phyloP scores from a whole-genome alignment of 495 filamentous ascomycete genomes.

The Immersiella caudata region DNA sequence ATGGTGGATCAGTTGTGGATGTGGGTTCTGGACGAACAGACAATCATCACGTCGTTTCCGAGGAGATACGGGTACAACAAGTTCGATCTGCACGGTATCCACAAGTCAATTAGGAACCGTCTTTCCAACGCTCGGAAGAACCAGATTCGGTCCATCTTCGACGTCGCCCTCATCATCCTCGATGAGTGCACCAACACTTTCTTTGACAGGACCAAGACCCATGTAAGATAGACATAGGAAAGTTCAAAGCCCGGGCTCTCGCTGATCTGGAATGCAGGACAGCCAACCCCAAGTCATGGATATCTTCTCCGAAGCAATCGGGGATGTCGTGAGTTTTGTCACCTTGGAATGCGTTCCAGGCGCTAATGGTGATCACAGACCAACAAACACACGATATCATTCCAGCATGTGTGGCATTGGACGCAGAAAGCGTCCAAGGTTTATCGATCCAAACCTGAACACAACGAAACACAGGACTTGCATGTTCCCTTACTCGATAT shows the following conservation, averaged over 20 bases:
- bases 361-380: conserved; percentile 38
- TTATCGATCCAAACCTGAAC: conserved; percentile 34
- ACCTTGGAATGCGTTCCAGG: conserved; percentile 24
- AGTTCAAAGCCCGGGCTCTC: too few species aligned
- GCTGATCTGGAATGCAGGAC: conserved; percentile 35
- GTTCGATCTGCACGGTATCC: conserved; percentile 65
- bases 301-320: conserved; percentile 61
- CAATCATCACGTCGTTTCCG: conserved; percentile 62
- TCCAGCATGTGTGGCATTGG: conserved; percentile 43
- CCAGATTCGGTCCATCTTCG: conserved; percentile 67
- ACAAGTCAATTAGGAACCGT: conserved; percentile 57
- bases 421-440: conserved; percentile 34
- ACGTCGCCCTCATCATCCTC: conserved; percentile 67
- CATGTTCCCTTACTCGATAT: conserved; percentile 65
- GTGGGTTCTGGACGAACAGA: conserved; percentile 66
- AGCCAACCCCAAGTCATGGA: conserved; percentile 69
- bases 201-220: conserved; percentile 60
- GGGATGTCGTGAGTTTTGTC: conserved; percentile 36
- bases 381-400: conserved; percentile 40
- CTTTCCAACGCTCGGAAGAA: conserved; percentile 45
- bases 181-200: conserved; percentile 66
- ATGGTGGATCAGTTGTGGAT: conserved; percentile 81
- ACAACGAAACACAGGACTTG: conserved; percentile 32
- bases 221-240: conserved; percentile 17
- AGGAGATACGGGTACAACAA: conserved; percentile 69